A percentile compares a stretch with the other conserved stretches of the same genome.
Conservation (phyloP, 2,329 filamentous ascomycete species). For the Sphaerulina vaccinii region DNA sequence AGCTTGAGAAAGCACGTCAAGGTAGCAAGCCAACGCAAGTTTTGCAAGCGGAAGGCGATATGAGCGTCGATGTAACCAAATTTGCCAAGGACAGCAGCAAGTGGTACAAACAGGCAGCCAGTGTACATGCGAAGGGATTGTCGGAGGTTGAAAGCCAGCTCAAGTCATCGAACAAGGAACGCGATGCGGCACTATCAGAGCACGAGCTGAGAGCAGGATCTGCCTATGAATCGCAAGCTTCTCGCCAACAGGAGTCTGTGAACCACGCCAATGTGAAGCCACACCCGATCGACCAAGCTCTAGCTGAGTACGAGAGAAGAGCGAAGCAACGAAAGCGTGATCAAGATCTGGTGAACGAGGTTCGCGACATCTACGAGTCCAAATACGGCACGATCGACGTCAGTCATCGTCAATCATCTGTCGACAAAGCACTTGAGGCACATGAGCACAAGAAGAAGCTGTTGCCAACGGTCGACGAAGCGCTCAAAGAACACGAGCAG, state of each 20-base stretch:
- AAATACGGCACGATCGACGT: conserved; percentile 42
- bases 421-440: conserved; percentile 5
- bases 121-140: conserved; percentile 2
- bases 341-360: conserved; percentile 38
- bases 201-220: conserved; percentile 9
- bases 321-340: conserved; percentile 33
- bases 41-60: conserved; percentile 40
- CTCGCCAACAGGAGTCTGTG: neutral
- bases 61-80: conserved; percentile 38
- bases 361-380: conserved; percentile 46
- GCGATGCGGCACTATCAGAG: conserved; percentile 5
- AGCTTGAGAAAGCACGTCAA: conserved; percentile 11
- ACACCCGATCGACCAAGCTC: conserved; percentile 10
- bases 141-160: conserved; percentile 8
- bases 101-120: conserved; percentile 41
- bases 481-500: neutral
- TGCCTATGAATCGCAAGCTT: conserved; percentile 10
- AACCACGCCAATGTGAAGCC: neutral
- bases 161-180: conserved; percentile 1
- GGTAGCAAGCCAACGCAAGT: conserved; percentile 16
- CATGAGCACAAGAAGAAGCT: neutral
- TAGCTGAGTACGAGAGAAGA: conserved; percentile 20
- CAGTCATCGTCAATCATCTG: conserved; percentile 28
- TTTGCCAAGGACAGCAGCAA: conserved; percentile 35
- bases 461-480: neutral